These are phyloP conservation scores for Globisporangium heterothallicum DNA, from an alignment of 352 stramenopile species.

Conservation along the genomic window DNA sequence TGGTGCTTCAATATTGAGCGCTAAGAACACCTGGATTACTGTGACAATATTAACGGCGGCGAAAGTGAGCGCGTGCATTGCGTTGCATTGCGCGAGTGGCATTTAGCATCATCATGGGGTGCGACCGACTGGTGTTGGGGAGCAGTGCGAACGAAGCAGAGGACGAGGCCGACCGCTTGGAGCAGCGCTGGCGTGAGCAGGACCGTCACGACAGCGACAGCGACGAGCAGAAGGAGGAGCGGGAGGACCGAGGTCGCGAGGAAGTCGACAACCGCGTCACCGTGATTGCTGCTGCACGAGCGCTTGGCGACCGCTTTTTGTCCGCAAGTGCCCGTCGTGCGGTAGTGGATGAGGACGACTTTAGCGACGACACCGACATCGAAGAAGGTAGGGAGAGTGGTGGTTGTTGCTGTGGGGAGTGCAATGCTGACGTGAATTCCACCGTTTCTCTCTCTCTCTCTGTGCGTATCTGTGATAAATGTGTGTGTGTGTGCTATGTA, in stretches of 20 bases:
- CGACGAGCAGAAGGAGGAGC: not conserved
- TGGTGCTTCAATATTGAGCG: not conserved
- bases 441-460: too few species aligned
- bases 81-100: not conserved
- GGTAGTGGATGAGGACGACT: conserved; percentile 1
- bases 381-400: conserved; percentile 48
- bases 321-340: not conserved
- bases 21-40: not conserved
- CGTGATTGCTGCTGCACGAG: not conserved
- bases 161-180: not conserved
- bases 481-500: conserved; percentile 15
- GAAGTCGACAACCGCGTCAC: not conserved
- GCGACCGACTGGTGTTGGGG: conserved; percentile 40
- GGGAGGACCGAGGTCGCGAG: conserved; percentile 10
- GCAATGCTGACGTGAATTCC: too few species aligned
- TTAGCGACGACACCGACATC: conserved; percentile 65
- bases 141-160: conserved; percentile 9
- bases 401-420: not conserved
- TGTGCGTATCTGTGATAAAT: not conserved
- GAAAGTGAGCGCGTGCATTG: not conserved
- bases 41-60: not conserved
- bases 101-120: conserved; percentile 37
- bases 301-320: not conserved
- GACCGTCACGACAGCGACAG: conserved; percentile 1
- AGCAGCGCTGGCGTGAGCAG: conserved; percentile 7